Conservation (phyloP, 2,329 filamentous ascomycete genomes). For the Cyphellophora europaea region DNA sequence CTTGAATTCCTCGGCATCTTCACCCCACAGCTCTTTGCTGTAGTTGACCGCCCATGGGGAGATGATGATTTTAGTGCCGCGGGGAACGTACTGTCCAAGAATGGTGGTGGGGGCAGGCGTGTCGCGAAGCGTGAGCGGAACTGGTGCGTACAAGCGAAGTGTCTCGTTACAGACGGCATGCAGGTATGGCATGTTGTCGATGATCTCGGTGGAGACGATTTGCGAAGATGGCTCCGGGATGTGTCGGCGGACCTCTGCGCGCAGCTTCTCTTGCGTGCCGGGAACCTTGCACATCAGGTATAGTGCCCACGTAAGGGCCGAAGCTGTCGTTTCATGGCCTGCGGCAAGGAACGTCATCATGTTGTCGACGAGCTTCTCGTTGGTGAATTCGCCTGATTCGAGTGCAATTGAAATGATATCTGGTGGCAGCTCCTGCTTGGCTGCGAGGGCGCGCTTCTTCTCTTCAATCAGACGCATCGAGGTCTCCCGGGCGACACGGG, state of each 20-base stretch:
- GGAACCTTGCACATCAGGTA: slow-evolving; percentile 21
- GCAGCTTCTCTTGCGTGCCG: slow-evolving; percentile 20
- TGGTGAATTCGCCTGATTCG: slow-evolving; percentile 63
- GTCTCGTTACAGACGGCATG: slow-evolving; percentile 71
- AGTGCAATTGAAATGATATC: slow-evolving; percentile 79
- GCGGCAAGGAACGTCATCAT: slow-evolving; percentile 85
- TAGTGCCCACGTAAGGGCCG: slow-evolving; percentile 21
- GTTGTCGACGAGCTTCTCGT: slow-evolving; percentile 76
- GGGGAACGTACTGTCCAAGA: slow-evolving; percentile 55
- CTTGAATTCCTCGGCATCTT: slow-evolving; percentile 64
- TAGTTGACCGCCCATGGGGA: slow-evolving; percentile 60
- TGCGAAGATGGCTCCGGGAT: slow-evolving; percentile 18
- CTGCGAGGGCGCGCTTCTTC: slow-evolving; percentile 53
- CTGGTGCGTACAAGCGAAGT: slow-evolving; percentile 63
- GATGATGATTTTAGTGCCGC: slow-evolving; percentile 61
- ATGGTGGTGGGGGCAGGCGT: slow-evolving; percentile 57
- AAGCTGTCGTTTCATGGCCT: slow-evolving; percentile 28
- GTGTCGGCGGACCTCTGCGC: slow-evolving; percentile 20
- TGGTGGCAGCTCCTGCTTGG: slow-evolving; percentile 41
- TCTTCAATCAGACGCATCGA: slow-evolving; percentile 60
- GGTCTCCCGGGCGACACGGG: slow-evolving; percentile 51
- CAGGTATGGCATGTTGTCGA: slow-evolving; percentile 70
- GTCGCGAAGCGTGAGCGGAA: slow-evolving; percentile 60
- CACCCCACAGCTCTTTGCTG: slow-evolving; percentile 62
- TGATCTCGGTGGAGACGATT: slow-evolving; percentile 25